A percentile compares a stretch with the other conserved stretches of the same genome.
These are phyloP conservation scores for Trametes punicea DNA, from an alignment of 768 basidiomycete species.

Conservation along the genomic window DNA sequence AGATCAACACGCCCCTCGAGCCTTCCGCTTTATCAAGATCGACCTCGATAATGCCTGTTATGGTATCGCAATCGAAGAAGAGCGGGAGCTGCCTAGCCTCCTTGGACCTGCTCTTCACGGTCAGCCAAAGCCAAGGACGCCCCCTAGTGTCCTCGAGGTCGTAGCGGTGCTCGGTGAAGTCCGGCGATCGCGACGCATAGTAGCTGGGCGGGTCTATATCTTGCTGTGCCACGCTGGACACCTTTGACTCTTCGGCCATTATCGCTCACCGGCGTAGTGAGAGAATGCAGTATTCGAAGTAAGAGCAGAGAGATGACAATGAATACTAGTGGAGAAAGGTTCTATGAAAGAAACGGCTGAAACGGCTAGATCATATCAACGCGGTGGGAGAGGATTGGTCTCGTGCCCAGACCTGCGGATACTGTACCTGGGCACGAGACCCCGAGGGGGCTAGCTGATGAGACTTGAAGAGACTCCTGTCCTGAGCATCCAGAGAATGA, in stretches of 20 bases:
- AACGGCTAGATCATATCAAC: too few relatives aligned
- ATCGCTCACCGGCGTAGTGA: neutral
- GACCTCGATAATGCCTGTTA: constrained; percentile 50
- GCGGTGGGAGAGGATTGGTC: too few relatives aligned
- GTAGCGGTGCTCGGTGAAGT: constrained; percentile 34
- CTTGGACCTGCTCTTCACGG: constrained; percentile 42
- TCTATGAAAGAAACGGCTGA: too few relatives aligned
- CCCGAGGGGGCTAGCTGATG: too few relatives aligned
- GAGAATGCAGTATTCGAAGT: neutral
- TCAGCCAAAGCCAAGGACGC: constrained; percentile 46
- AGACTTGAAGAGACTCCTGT: too few relatives aligned
- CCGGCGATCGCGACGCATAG: constrained; percentile 13
- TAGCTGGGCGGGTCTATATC: constrained; percentile 10
- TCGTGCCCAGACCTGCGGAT: too few relatives aligned
- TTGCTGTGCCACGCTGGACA: neutral
- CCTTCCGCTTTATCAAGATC: constrained; percentile 48
- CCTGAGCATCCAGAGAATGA: too few relatives aligned
- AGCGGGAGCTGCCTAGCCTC: constrained; percentile 39
- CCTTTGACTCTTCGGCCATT: neutral
- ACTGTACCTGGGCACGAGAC: too few relatives aligned
- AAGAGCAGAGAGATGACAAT: too few relatives aligned
- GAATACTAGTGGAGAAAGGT: neutral
- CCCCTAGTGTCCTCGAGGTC: constrained; percentile 43
- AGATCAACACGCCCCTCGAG: constrained; percentile 45
- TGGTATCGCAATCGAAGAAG: constrained; percentile 45